Evolutionary conservation across 208 protist species (phyloP).

Genomic region (Wallacemonas sp.): DNA sequence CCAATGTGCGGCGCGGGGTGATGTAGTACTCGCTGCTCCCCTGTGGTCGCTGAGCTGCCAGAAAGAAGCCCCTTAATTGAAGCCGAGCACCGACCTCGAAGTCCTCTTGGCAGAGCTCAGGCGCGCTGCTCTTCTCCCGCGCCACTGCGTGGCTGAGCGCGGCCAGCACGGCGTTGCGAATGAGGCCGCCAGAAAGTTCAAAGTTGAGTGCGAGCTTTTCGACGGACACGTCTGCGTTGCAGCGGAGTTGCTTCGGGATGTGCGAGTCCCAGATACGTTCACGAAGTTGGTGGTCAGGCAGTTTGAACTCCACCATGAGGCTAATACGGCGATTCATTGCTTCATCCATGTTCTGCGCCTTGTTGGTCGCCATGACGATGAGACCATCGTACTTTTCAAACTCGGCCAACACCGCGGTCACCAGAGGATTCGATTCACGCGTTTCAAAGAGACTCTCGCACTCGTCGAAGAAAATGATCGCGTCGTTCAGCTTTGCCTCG

Average conservation of each 20-base stretch:
- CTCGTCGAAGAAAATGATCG: slow-evolving; percentile 94
- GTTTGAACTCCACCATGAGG: slow-evolving; percentile 90
- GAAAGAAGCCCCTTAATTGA: slow-evolving; percentile 89
- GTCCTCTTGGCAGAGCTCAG: slow-evolving; percentile 70
- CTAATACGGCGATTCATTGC: slow-evolving; percentile 94
- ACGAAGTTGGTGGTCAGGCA: slow-evolving; percentile 85
- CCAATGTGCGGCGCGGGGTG: slow-evolving; percentile 72
- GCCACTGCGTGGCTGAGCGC: slow-evolving; percentile 80
- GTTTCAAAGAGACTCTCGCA: slow-evolving; percentile 92
- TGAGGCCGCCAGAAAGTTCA: slow-evolving; percentile 90
- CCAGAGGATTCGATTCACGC: slow-evolving; percentile 71
- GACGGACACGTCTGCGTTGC: slow-evolving; percentile 71
- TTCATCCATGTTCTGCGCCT: slow-evolving; percentile 87
- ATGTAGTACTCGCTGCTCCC: slow-evolving; percentile 61
- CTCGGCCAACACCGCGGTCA: slow-evolving; percentile 89
- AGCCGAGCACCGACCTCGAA: slow-evolving; percentile 74
- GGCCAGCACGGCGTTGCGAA: slow-evolving; percentile 91
- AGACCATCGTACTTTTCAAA: slow-evolving; percentile 91
- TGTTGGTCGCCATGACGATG: slow-evolving; percentile 92
- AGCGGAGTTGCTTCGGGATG: slow-evolving; percentile 51
- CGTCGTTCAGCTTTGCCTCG: slow-evolving; percentile 91
- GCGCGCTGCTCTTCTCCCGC: slow-evolving; percentile 60
- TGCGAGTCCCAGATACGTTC: slow-evolving; percentile 84
- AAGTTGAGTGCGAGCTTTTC: slow-evolving; percentile 79
- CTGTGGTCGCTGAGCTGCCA: slow-evolving; percentile 57